Conservation (phyloP, 2,329 filamentous ascomycete species). For the Trichoderma koningii region DNA sequence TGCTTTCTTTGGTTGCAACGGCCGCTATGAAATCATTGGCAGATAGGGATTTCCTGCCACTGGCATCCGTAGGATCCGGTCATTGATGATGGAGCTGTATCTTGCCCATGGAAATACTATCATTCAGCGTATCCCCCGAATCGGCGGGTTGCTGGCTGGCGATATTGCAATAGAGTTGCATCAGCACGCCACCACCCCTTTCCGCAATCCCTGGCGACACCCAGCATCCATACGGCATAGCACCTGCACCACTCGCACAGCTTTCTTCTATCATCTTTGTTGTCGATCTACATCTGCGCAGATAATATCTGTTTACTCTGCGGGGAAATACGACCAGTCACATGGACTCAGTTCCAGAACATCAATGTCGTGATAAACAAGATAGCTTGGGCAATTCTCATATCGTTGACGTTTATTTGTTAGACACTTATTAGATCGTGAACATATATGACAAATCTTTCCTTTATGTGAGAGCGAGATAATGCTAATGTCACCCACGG, state of each 20-base stretch:
- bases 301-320: not conserved
- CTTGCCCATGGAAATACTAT: too few species aligned
- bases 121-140: not conserved
- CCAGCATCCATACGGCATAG: not conserved
- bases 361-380: conserved; percentile 8
- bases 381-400: not conserved
- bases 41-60: not conserved
- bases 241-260: not conserved
- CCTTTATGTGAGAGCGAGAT: not conserved
- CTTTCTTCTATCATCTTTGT: not conserved
- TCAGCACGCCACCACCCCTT: conserved; percentile 21
- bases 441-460: not conserved
- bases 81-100: not conserved
- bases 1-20: not conserved
- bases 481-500: not conserved
- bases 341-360: not conserved
- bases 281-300: not conserved
- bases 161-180: conserved; percentile 23
- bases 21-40: not conserved
- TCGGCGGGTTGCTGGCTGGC: not conserved
- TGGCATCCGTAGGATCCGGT: not conserved
- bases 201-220: not conserved
- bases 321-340: conserved; percentile 17
- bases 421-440: not conserved
- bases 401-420: not conserved